These are phyloP conservation scores for Rhytidhysteron rufulum DNA, from an alignment of 2,329 filamentous ascomycete species.

Conservation along the genomic window DNA sequence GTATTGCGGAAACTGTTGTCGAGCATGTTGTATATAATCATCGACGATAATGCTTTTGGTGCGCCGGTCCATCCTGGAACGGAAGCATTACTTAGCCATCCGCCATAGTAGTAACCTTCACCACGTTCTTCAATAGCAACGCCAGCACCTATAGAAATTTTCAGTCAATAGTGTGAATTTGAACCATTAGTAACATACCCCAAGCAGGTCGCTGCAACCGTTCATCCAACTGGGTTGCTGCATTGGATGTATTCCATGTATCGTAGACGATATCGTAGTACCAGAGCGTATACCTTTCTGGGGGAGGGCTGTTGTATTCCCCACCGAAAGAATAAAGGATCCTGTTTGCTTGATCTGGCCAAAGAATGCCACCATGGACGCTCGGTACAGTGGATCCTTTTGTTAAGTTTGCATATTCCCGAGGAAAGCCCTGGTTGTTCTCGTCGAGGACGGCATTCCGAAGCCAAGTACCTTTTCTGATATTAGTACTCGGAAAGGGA, in stretches of 20 bases:
- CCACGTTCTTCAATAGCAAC: slow-evolving; percentile 10
- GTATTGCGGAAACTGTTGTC: slow-evolving; percentile 47
- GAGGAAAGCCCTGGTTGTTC: slow-evolving; percentile 10
- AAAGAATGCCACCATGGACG: slow-evolving; percentile 46
- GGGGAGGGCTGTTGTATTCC: slow-evolving; percentile 37
- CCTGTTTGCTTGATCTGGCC: slow-evolving; percentile 58
- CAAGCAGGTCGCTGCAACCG: slow-evolving; percentile 44
- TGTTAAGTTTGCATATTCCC: slow-evolving; percentile 16
- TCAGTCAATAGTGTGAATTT: slow-evolving; percentile 33
- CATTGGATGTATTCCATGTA: slow-evolving; percentile 48
- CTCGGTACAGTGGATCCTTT: slow-evolving; percentile 53
- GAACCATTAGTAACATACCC: slow-evolving; percentile 51
- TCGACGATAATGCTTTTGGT: slow-evolving; percentile 41
- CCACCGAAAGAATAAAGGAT: slow-evolving; percentile 60
- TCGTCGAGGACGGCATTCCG: slow-evolving; percentile 52
- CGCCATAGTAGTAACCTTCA: slow-evolving; percentile 56
- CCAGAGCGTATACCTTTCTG: slow-evolving; percentile 39
- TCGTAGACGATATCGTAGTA: slow-evolving; percentile 54
- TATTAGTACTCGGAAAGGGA: slow-evolving; percentile 2
- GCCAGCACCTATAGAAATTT: slow-evolving; percentile 8
- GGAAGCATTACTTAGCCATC: slow-evolving; percentile 54
- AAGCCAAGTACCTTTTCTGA: slow-evolving; percentile 47
- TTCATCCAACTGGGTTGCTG: too few species aligned
- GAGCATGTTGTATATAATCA: slow-evolving; percentile 55
- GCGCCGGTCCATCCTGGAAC: slow-evolving; percentile 44